phyloP scores from a whole-genome alignment of 1,284 basidiomycete genomes.

The Ustilago trichophora region DNA sequence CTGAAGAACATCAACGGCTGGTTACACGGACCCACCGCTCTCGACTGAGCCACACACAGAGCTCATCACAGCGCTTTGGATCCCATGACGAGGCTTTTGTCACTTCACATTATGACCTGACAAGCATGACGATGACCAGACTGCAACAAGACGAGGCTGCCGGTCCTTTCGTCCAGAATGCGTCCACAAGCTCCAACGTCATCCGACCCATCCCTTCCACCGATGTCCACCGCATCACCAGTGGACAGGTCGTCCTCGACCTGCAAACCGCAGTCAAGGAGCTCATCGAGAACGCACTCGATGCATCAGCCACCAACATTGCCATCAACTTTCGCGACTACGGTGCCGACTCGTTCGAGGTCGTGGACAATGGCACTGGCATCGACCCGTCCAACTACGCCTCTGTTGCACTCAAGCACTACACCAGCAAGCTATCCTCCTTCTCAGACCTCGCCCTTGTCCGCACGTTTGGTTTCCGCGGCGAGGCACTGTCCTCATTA shows the following conservation, averaged over 20 bases:
- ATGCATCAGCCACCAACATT: conserved; percentile 86
- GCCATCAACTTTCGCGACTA: conserved; percentile 90
- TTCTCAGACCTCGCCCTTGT: conserved; percentile 81
- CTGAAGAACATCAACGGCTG: no score
- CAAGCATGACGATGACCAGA: neutral
- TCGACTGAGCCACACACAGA: no score
- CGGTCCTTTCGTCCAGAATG: neutral
- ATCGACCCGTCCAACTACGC: conserved; percentile 80
- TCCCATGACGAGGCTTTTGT: no score
- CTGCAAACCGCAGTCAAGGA: conserved; percentile 93
- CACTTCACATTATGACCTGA: neutral
- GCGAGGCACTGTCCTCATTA: conserved; percentile 91
- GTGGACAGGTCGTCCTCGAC: conserved; percentile 93
- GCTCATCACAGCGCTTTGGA: no score
- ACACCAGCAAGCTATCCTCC: conserved; percentile 87
- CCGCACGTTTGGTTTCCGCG: conserved; percentile 91
- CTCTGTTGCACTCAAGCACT: conserved; percentile 81
- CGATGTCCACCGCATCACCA: conserved; percentile 72
- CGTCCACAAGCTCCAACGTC: conserved; percentile 1
- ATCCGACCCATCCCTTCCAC: conserved; percentile 49
- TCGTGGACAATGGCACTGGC: conserved; percentile 90
- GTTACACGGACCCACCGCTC: neutral
- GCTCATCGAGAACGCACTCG: conserved; percentile 93
- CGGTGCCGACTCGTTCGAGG: conserved; percentile 85
- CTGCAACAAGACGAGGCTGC: neutral